These are phyloP conservation scores for Dichotomopilus funicola DNA, from an alignment of 2,329 filamentous ascomycete genomes.

Conservation along the genomic window DNA sequence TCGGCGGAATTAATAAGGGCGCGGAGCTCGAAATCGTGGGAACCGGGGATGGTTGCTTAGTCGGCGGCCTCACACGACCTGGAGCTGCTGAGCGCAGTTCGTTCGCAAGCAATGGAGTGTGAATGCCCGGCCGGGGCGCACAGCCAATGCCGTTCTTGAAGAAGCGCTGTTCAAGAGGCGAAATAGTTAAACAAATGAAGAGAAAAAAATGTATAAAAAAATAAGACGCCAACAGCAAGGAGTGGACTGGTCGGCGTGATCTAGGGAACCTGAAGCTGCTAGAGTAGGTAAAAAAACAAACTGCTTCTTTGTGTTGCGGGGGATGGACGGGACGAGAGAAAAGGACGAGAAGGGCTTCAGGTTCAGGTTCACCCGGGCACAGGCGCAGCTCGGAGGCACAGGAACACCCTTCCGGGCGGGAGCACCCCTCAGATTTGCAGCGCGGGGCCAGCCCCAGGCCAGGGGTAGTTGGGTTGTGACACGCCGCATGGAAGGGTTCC, in stretches of 20 bases:
- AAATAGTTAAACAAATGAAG: background rate
- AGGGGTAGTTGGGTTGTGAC: slow-evolving; percentile 3
- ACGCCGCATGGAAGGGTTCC: slow-evolving; percentile 2
- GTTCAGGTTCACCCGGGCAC: too few relatives aligned
- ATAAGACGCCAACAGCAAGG: background rate
- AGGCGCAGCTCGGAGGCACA: too few relatives aligned
- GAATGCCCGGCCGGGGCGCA: background rate
- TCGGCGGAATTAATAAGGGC: too few relatives aligned
- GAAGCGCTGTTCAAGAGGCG: too few relatives aligned
- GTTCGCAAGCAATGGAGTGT: background rate
- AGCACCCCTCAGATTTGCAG: slow-evolving; percentile 8
- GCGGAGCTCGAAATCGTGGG: too few relatives aligned
- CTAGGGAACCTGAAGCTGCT: background rate
- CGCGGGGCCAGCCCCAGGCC: slow-evolving; percentile 3
- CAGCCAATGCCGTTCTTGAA: too few relatives aligned
- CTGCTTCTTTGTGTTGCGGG: too few relatives aligned
- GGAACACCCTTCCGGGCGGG: background rate
- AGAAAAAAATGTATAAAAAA: background rate
- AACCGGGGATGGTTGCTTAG: background rate
- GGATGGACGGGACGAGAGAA: too few relatives aligned
- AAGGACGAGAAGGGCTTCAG: too few relatives aligned
- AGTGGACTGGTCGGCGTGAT: slow-evolving; percentile 6
- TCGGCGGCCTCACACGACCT: slow-evolving; percentile 4
- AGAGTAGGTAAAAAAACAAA: background rate
- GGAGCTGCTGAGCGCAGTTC: background rate